Base-by-base conservation (phyloP, 768 basidiomycete species). In the Trametes punicea region DNA sequence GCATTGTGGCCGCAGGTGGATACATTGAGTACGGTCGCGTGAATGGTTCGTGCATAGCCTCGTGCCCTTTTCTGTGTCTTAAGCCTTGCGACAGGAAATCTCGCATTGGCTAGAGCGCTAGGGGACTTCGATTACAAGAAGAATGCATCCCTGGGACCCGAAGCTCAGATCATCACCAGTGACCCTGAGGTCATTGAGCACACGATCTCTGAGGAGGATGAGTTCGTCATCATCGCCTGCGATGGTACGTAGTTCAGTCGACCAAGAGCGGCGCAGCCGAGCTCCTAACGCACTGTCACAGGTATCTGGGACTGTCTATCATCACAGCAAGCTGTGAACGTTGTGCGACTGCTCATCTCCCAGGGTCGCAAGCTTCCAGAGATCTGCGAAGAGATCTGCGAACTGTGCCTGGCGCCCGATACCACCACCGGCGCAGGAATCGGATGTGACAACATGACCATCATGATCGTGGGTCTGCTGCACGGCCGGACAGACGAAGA, bases 41-140 rank as follows among this genome's bases (percentile, higher is more conserved):
- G 30, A 98, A 98, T 69, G 97, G 95, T 93, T 26, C 16, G 67
- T 61, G 31, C 27, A 40, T 18, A 20, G 21, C 7, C 11, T 20
- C 23, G 15, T 49, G 11, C 11, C 13, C 23, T 6, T 45, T 6
- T 31, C 27, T 51, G n/a, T 48, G n/a, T 10, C 20, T 44, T 40
- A 44, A 48, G 13, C 27, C 33, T 44, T 56, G 11, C 39, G 10
- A 8, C 64, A 97, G 95, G 96, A 60, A 98, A 98, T 69, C 84
- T 99, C 54, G 96, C 97, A 0, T 74, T 98, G 34, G 95, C 95
- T 15, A 81, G 97, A 64, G 97, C 97, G 4, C 75, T 99, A 25
- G 97, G 97, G 52, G 97, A 99, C 70, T 98, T 99, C 69, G 93
- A 97, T 62, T 99, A 97, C 81, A 99, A 99, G 79, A 94, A 96